Conservation (phyloP, 148 eudicot species). For the Chenopodium berlandieri region DNA sequence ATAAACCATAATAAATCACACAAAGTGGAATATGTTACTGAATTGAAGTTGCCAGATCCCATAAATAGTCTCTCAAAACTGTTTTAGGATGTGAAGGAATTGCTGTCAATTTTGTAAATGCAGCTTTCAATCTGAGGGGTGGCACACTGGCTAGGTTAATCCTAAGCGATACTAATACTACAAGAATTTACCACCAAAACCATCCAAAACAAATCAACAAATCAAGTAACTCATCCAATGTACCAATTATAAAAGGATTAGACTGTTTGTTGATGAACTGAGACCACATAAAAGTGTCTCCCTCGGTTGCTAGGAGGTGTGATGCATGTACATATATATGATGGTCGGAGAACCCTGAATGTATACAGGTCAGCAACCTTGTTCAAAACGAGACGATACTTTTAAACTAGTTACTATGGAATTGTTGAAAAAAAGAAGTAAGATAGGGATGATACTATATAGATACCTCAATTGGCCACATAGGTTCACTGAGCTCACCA, state of each 20-base stretch:
- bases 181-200: not conserved
- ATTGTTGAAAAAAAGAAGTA: not conserved
- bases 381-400: not conserved
- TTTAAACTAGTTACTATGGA: not conserved
- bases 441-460: not conserved
- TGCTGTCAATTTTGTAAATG: not conserved
- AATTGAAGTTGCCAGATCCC: not conserved
- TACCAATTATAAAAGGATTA: no score
- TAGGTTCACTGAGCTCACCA: constrained; percentile 96
- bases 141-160: not conserved
- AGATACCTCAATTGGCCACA: constrained; percentile 97
- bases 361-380: not conserved
- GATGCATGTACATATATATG: no score
- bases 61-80: not conserved
- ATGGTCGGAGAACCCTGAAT: no score
- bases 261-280: no score
- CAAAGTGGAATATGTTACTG: not conserved
- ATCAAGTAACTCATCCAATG: no score
- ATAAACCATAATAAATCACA: not conserved
- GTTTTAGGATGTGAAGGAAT: not conserved
- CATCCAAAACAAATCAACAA: no score
- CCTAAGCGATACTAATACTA: not conserved
- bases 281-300: no score
- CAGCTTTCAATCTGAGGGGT: not conserved
- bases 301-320: not conserved